Conservation (phyloP, 164 flowering plant genomes). For the Echeveria elegans region DNA sequence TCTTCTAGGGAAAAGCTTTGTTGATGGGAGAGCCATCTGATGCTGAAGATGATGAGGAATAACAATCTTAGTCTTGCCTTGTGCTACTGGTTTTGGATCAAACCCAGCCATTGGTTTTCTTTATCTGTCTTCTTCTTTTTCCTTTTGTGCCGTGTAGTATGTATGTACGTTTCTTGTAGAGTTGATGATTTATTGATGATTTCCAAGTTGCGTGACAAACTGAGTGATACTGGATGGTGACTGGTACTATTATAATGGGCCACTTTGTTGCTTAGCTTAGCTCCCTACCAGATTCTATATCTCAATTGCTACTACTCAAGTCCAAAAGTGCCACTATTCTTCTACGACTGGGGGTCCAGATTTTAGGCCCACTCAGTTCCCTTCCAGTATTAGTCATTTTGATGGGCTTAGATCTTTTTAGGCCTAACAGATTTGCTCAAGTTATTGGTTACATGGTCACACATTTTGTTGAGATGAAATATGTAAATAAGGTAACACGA, state of each 20-base stretch:
- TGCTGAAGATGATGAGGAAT: too few relatives aligned
- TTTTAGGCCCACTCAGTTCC: not conserved
- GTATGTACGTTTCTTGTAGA: not conserved
- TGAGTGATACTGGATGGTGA: constrained; percentile 2
- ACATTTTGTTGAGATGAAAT: too few relatives aligned
- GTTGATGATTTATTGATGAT: constrained; percentile 3
- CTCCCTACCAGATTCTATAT: not conserved
- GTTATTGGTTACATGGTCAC: too few relatives aligned
- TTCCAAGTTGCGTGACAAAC: not conserved
- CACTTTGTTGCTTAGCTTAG: not conserved
- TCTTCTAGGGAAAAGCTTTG: constrained; percentile 22
- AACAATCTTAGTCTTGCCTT: not conserved
- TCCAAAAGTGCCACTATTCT: not conserved
- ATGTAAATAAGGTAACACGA: too few relatives aligned
- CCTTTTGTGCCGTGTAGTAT: not conserved
- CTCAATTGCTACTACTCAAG: not conserved
- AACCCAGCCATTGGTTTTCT: constrained; percentile 3
- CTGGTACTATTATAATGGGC: not conserved
- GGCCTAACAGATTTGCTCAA: too few relatives aligned
- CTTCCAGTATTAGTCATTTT: too few relatives aligned
- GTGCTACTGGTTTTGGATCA: not conserved
- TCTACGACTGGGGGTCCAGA: not conserved
- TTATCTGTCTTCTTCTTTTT: not conserved
- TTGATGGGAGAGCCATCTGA: constrained; percentile 16
- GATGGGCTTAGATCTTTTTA: too few relatives aligned